Evolutionary conservation across 805 yeast genomes (phyloP), one percentile per base, ranked within the genome.

Genomic region (Candida tallmaniae): DNA sequence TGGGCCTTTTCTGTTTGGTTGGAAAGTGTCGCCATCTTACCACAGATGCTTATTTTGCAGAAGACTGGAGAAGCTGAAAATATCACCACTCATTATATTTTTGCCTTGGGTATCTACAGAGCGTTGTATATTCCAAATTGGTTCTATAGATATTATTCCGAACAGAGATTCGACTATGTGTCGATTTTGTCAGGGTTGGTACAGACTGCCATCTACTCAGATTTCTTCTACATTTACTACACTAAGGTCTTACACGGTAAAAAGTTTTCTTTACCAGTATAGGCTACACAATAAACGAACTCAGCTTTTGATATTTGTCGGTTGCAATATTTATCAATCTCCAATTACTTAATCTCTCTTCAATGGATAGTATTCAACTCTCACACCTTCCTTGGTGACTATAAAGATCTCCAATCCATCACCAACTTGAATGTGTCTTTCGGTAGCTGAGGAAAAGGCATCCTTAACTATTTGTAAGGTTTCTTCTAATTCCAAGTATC

Each of bases 401-500:
- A 93, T 84, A 45, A 83, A 68, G 31, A 93, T 81, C 61, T 93
- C 96, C 44, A 93, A 73, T 5, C 93, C 95, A 68, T 93, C 98
- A 68, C 98, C 98, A 34, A 93, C 97, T 48, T 89, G 94, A 49
- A 93, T 93, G 62, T 93, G 97, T 73, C 98, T 83, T 66, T 93
- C 98, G 13, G 97, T 90, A 14, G 96, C 98, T 6, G 96, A 87
- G 15, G 87, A 72, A 56, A 93, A 93, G 5, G 98, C 95, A 62
- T 93, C 98, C 58, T 79, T 81, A 24, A 93, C 97, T 44, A 93
- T 68, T 48, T 79, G 74, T 51, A 93, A 67, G 16, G 88, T 97
- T 65, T 89, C 95, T 2, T 87, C 96, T 46, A 88, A 70, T 26
- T 71, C 60, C 54, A 93, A 70, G 52, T 74, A 85, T 54, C 77